Conservation (phyloP, 148 eudicot species). For the Mesembryanthemum crystallinum region DNA sequence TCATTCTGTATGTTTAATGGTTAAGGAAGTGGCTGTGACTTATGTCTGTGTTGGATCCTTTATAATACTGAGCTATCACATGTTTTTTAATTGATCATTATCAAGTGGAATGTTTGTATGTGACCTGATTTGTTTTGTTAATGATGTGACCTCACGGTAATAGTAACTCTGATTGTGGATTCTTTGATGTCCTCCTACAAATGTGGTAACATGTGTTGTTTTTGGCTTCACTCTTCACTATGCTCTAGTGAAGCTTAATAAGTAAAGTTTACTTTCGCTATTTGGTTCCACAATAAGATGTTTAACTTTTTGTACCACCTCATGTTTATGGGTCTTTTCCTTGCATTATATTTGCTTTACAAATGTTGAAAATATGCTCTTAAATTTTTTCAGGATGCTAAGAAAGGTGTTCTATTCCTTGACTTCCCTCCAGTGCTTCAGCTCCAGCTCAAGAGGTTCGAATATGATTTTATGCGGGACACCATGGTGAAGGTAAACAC, state of each 20-base stretch:
- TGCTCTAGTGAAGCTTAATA: background rate
- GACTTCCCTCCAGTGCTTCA: conserved; percentile 95
- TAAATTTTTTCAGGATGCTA: conserved; percentile 61
- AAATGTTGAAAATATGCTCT: conserved; percentile 7
- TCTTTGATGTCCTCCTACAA: background rate
- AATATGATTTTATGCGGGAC: conserved; percentile 79
- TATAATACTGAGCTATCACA: background rate
- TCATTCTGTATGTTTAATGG: too few relatives aligned
- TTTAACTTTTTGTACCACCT: background rate
- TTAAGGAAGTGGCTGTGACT: too few relatives aligned
- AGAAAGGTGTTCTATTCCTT: conserved; percentile 80
- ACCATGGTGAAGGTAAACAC: conserved; percentile 75
- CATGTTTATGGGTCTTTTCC: background rate
- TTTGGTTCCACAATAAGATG: too few relatives aligned
- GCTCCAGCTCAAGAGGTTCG: conserved; percentile 85
- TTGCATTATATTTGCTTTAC: background rate
- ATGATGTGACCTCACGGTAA: background rate
- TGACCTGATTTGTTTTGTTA: background rate
- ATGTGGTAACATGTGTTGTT: background rate
- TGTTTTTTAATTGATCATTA: too few relatives aligned
- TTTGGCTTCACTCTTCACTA: background rate
- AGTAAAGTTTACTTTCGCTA: background rate
- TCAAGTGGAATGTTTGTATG: background rate
- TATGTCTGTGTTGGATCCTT: background rate
- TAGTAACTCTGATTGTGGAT: too few relatives aligned